Base-by-base conservation (phyloP, 176 grass and related monocot species). In the Miscanthus lutarioriparius region DNA sequence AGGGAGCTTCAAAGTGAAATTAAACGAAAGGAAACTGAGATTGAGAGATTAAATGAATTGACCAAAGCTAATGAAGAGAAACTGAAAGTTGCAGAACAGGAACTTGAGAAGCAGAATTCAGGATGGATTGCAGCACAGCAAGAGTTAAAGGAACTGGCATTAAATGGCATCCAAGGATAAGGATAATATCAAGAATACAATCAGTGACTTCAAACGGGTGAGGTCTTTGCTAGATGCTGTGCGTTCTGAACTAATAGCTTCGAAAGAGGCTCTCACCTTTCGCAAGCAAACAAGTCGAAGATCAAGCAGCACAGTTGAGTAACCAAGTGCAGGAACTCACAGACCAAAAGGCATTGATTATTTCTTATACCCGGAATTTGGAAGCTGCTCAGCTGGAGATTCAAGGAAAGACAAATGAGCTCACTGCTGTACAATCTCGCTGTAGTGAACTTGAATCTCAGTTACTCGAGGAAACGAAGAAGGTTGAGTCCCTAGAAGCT, bases 241-340 rank as follows among this genome's bases (percentile, higher is more conserved):
- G 66, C 88, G 92, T n/a, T 85, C 86, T 74, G 92, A 94, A 87
- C 72, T 97, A 64, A 79, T 88, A 30, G 48, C 74, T 92, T 92
- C 94, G 69, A 87, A 84, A 82, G 94, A 97, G 84, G 84, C 83
- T 62, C 89, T 94, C 74, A 28, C 88, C 56, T 92, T 84, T 94
- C 92, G 44, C 74, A n/a, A n/a, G 65, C 41, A 86, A 66, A 76
- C 82, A 94, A 87, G 64, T 92, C 13, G 86, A 92, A 83, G 86
- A 89, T 54, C 92, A 97, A 91, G 76, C 74, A 0, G 62, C 43
- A 25, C 92, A 86, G 64, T 88, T 94, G 64, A 86, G 89, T 75
- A 87, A 85, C 38, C 86, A 92, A 85, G 45, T 51, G 27, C 80
- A 73, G 75, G 92, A 89, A 84, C 71, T 97, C 66, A 72, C 58